A percentile compares a stretch with the other conserved stretches of the same genome.
phyloP scores from a whole-genome alignment of 495 filamentous ascomycete genomes.

The Hypoxylon subgilvum region DNA sequence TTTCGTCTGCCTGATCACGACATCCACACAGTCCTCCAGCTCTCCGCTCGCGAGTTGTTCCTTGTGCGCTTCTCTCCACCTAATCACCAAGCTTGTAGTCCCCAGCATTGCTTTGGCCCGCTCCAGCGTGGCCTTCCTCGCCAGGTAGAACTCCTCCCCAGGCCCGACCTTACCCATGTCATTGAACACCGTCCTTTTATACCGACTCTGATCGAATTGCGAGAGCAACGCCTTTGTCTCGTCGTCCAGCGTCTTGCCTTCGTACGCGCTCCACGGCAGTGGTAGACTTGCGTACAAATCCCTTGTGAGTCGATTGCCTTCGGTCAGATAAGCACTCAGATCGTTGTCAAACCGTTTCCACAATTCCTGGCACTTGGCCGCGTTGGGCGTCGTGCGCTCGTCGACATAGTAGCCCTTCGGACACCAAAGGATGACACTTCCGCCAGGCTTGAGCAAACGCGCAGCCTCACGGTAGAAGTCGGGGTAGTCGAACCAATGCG shows the following conservation, averaged over 20 bases:
- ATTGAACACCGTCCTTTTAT: constrained; percentile 53
- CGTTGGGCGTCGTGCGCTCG: constrained; percentile 38
- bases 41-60: no score
- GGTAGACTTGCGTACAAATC: constrained; percentile 51
- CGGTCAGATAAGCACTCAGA: constrained; percentile 44
- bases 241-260: constrained; percentile 41
- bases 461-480: constrained; percentile 67
- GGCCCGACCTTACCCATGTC: neutral
- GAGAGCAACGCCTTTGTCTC: constrained; percentile 45
- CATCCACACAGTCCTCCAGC: no score
- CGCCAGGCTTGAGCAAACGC: constrained; percentile 60
- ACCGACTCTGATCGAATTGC: no score
- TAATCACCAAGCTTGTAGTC: constrained; percentile 52
- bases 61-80: constrained; percentile 60
- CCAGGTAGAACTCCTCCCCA: constrained; percentile 26
- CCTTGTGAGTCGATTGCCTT: constrained; percentile 47
- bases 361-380: constrained; percentile 41
- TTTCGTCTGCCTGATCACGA: no score
- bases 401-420: neutral
- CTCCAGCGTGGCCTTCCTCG: constrained; percentile 21
- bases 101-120: constrained; percentile 42
- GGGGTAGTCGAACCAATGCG: constrained; percentile 68
- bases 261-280: constrained; percentile 59
- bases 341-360: constrained; percentile 35
- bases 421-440: constrained; percentile 63